phyloP scores from a whole-genome alignment of 1,139 yeast species.

The Geotrichum siamense region DNA sequence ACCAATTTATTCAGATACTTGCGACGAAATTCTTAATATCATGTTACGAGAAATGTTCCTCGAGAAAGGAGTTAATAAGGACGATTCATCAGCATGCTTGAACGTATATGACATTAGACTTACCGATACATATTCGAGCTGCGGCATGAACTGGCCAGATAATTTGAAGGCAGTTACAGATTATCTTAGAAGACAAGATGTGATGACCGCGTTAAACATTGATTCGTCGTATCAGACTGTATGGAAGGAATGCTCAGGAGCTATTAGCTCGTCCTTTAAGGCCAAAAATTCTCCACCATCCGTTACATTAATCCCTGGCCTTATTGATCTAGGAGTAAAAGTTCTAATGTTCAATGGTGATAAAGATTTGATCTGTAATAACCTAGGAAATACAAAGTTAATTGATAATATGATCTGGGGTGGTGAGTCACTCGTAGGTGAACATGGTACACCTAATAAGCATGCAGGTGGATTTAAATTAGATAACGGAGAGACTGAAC shows the following conservation, averaged over 20 bases:
- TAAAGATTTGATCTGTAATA: conserved; percentile 82
- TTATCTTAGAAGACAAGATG: conserved; percentile 52
- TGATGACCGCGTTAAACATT: conserved; percentile 47
- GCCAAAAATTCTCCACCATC: conserved; percentile 56
- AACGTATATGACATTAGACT: conserved; percentile 79
- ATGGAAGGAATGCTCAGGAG: conserved; percentile 74
- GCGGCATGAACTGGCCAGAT: conserved; percentile 95
- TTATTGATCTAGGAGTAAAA: conserved; percentile 51
- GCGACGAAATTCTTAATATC: conserved; percentile 29
- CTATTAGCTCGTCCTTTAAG: conserved; percentile 47
- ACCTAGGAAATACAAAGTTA: conserved; percentile 62
- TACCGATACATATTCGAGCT: conserved; percentile 67
- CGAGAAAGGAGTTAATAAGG: conserved; percentile 20
- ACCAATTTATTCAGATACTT: conserved; percentile 26
- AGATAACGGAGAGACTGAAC: conserved; percentile 21
- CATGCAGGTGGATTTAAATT: conserved; percentile 27
- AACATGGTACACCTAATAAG: conserved; percentile 28
- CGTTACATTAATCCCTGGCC: conserved; percentile 53
- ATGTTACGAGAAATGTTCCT: conserved; percentile 21
- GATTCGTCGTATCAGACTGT: conserved; percentile 29
- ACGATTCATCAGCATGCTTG: conserved; percentile 43
- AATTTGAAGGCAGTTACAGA: conserved; percentile 53
- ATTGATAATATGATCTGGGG: conserved; percentile 62
- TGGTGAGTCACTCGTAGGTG: conserved; percentile 59
- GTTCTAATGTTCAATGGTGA: conserved; percentile 80